Evolutionary conservation across 768 basidiomycete genomes (phyloP).

Genomic region (Trametes cingulata): DNA sequence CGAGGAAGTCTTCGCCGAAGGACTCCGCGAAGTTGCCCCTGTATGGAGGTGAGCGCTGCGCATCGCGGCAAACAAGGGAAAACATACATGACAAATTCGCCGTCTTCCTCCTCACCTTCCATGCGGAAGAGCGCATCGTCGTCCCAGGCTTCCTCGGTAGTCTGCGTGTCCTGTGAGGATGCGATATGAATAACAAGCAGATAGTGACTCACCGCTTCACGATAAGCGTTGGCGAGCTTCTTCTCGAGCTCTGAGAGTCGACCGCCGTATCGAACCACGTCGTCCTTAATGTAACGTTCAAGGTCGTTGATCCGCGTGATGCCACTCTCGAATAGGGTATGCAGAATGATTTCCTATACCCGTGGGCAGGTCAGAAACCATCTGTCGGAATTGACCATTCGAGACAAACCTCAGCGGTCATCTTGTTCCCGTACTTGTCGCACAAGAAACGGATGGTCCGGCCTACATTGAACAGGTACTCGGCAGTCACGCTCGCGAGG

Average conservation of each 20-base stretch:
- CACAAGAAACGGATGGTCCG: slow-evolving; percentile 78
- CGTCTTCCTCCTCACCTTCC: slow-evolving; percentile 63
- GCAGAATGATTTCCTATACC: slow-evolving; percentile 84
- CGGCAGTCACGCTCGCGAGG: slow-evolving; percentile 70
- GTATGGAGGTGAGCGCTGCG: slow-evolving; percentile 3
- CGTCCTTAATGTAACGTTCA: slow-evolving; percentile 86
- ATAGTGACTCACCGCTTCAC: slow-evolving; percentile 62
- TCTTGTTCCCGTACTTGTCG: slow-evolving; percentile 77
- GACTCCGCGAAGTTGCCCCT: slow-evolving; percentile 87
- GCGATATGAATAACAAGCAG: background rate
- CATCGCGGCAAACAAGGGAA: background rate
- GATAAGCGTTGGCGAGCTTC: slow-evolving; percentile 82
- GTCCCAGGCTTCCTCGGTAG: slow-evolving; percentile 50
- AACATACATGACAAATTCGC: slow-evolving; percentile 64
- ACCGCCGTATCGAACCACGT: slow-evolving; percentile 78
- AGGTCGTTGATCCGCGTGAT: slow-evolving; percentile 75
- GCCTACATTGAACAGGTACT: slow-evolving; percentile 86
- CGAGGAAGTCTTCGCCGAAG: slow-evolving; percentile 92
- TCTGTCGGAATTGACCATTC: background rate
- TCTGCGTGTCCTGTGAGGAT: slow-evolving; percentile 30
- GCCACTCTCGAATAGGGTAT: slow-evolving; percentile 89
- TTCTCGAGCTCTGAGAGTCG: slow-evolving; percentile 80
- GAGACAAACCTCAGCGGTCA: slow-evolving; percentile 76
- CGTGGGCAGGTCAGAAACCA: background rate
- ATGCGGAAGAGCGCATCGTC: slow-evolving; percentile 61